Conservation (phyloP, 2,329 filamentous ascomycete genomes). For the Plenodomus biglobosus region DNA sequence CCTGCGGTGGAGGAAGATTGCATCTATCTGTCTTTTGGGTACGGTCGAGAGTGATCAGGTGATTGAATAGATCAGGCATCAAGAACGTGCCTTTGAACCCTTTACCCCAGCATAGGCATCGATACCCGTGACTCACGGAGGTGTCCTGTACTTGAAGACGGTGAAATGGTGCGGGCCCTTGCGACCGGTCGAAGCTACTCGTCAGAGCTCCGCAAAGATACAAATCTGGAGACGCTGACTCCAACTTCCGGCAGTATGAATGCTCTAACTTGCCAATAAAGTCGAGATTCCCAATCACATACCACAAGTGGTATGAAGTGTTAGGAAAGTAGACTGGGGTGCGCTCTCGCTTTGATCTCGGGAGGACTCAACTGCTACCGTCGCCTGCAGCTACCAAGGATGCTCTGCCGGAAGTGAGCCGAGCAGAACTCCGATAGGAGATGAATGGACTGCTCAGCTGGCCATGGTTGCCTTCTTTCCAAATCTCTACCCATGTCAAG, state of each 20-base stretch:
- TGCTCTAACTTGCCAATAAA: slow-evolving; percentile 21
- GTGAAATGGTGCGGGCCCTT: slow-evolving; percentile 20
- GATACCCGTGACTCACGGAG: slow-evolving; percentile 37
- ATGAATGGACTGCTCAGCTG: slow-evolving; percentile 8
- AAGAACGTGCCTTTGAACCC: slow-evolving; percentile 2
- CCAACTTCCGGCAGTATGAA: slow-evolving; percentile 3
- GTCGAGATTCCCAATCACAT: neutral
- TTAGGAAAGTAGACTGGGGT: neutral
- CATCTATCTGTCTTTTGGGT: neutral
- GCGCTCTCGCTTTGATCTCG: neutral
- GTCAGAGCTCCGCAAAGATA: neutral
- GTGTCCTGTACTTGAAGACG: slow-evolving; percentile 16
- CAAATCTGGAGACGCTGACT: neutral
- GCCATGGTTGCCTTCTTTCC: slow-evolving; percentile 33
- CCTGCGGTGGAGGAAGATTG: neutral
- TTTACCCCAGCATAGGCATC: slow-evolving; percentile 17
- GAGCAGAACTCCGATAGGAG: slow-evolving; percentile 5
- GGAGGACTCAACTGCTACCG: slow-evolving; percentile 16
- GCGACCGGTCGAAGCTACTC: slow-evolving; percentile 9
- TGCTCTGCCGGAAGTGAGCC: slow-evolving; percentile 3
- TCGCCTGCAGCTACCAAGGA: slow-evolving; percentile 23
- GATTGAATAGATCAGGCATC: neutral
- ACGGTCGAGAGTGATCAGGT: neutral
- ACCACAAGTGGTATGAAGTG: neutral
- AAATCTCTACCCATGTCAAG: slow-evolving; percentile 24